Base-by-base conservation (phyloP, 2,329 filamentous ascomycete genomes). In the Aspergillus neotritici region DNA sequence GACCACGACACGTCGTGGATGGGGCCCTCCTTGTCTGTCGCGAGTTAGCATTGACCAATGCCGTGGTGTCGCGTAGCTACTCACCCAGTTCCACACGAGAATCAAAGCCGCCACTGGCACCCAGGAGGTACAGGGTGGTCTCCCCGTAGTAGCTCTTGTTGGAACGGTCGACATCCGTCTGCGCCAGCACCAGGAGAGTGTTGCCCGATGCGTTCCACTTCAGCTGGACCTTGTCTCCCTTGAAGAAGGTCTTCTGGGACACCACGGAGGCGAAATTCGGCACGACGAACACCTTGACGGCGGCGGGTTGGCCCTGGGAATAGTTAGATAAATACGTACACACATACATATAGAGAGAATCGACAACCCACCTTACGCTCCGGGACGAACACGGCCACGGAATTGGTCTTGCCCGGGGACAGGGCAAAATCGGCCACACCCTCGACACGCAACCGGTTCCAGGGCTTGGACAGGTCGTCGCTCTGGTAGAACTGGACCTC, bases 61-160 rank as follows among this genome's bases (percentile, higher is more conserved):
- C 21, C 21, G 9, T 9, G 21, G 7, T 25, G 6, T 25, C 21
- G 21, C 7, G 9, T 9, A 13, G 11, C 9, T 15, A 46, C 72
- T 47, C 69, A 79, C 76, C 77, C 39, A 96, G 76, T 51, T 86
- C 80, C 55, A 98, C 84, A 56, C 93, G 83, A 46, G 91, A 93
- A 68, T 98, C 93, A 60, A 97, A 94, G 37, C 84, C 82, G 50
- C 90, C 91, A 61, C 86, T 94, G 51, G 89, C 86, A 67, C 87
- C 95, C 51, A 98, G 79, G 55, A 98, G 79, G 71, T 97, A 97
- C 63, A 98, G 82, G 52, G 87, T 97, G 8, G 93, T 97, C 74
- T 98, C 93, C 63, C 93, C 93, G 58, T 98, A 98, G 74, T 98
- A 98, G 71, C 88, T 96, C 81, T 97, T 97, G 70, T 94, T 94